Evolutionary conservation across 108 stramenopile genomes (phyloP), one percentile per base, ranked within the genome.

Genomic region (Fistulifera pelliculosa): DNA sequence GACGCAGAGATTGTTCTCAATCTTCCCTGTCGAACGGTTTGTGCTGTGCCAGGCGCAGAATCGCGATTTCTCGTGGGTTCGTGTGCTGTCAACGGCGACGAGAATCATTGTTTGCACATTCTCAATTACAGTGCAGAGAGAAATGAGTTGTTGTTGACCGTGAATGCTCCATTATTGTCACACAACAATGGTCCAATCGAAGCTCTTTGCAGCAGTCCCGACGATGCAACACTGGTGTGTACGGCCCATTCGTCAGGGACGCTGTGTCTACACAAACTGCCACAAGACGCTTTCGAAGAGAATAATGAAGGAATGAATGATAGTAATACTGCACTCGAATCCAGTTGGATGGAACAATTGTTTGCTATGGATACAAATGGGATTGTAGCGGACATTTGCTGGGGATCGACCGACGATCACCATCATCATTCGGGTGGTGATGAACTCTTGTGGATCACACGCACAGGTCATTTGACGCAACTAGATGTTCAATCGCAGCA

Each of bases 21-120:
- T 47, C 55, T 49, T 4, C 78, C 78, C n/a, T 62, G 62, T 15
- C 51, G 49, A 18, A 40, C 65, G 5, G 31, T 79, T 24, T 60
- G 58, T 10, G 63, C 78, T 16, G 27, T 16, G 73, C 57, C 1
- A 73, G 74, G 53, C 44, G 43, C n/a, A 35, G 52, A 71, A 17
- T 56, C 67, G 10, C 53, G 63, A 27, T 79, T 79, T 49, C 17
- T 79, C 16, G 66, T 61, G 17, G 78, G 77, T 6, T 58, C 72
- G 15, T 68, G 60, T 61, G 63, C 62, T 19, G 28, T n/a, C n/a
- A n/a, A n/a, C n/a, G n/a, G n/a, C n/a, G n/a, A n/a, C n/a, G n/a
- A n/a, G n/a, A n/a, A n/a, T n/a, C n/a, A n/a, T n/a, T n/a, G n/a
- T n/a, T n/a, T n/a, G n/a, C n/a, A n/a, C n/a, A n/a, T n/a, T n/a